Evolutionary conservation across 179 eudicot genomes (phyloP).

Genomic region (Beta lomatogona): DNA sequence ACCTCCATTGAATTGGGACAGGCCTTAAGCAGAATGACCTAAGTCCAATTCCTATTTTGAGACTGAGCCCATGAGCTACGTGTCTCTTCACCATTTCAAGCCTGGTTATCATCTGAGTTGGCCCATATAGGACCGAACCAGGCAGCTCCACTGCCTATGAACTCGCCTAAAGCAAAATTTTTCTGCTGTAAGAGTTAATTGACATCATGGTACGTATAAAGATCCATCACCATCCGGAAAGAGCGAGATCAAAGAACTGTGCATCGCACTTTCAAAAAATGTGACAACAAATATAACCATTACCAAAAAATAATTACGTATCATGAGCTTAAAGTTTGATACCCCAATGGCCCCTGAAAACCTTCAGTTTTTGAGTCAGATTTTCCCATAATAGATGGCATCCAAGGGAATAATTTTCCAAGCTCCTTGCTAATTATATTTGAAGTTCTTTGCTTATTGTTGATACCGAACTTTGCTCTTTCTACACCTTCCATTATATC

Average conservation of each 20-base stretch:
- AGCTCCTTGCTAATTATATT: conserved; percentile 62
- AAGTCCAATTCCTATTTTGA: too few species aligned
- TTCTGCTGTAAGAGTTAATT: not conserved
- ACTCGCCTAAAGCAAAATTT: not conserved
- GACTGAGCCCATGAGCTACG: too few species aligned
- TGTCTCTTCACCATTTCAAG: too few species aligned
- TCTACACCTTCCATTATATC: conserved; percentile 94
- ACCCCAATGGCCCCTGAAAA: conserved; percentile 57
- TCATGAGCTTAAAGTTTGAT: conserved; percentile 74
- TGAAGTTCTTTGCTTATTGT: conserved; percentile 38
- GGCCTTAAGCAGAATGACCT: too few species aligned
- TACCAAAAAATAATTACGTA: not conserved
- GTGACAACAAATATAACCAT: not conserved
- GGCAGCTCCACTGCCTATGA: not conserved
- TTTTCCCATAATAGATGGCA: conserved; percentile 66
- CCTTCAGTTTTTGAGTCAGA: conserved; percentile 43
- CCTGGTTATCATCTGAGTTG: not conserved
- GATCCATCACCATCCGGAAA: not conserved
- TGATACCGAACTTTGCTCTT: conserved; percentile 89
- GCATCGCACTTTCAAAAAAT: not conserved
- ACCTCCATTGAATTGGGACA: too few species aligned
- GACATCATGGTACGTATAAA: not conserved
- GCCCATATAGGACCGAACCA: not conserved
- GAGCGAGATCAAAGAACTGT: not conserved
- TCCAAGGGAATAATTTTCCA: conserved; percentile 81